A percentile compares a stretch with the other conserved stretches of the same genome.
Evolutionary conservation across 768 basidiomycete genomes (phyloP).

Genomic region (Aureoboletus auriporus): DNA sequence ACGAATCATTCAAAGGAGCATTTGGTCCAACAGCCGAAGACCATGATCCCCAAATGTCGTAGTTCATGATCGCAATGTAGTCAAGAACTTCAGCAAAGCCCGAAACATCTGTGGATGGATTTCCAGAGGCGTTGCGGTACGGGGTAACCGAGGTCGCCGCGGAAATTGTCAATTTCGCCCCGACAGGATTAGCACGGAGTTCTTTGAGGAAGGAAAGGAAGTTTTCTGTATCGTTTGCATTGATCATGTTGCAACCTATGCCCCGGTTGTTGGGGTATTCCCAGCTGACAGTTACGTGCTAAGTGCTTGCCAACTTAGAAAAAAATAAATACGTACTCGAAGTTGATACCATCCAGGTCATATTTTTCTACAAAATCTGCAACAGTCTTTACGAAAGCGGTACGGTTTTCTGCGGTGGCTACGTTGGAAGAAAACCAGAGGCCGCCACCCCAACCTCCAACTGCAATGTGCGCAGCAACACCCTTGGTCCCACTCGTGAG

Average conservation of each 20-base stretch:
- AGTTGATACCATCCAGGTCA: constrained; percentile 50
- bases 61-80: constrained; percentile 62
- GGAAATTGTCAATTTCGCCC: constrained; percentile 57
- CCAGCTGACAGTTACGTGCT: constrained; percentile 52
- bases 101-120: constrained; percentile 66
- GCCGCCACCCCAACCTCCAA: constrained; percentile 73
- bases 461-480: constrained; percentile 52
- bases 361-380: constrained; percentile 45
- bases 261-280: constrained; percentile 75
- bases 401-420: constrained; percentile 51
- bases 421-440: constrained; percentile 60
- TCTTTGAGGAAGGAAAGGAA: constrained; percentile 72
- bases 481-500: constrained; percentile 30
- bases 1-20: constrained; percentile 76
- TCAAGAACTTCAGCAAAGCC: constrained; percentile 69
- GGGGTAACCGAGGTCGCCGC: constrained; percentile 64
- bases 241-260: constrained; percentile 64
- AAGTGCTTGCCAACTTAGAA: background rate
- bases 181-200: constrained; percentile 52
- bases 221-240: constrained; percentile 61
- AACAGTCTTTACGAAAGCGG: constrained; percentile 59
- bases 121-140: constrained; percentile 56
- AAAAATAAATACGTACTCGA: constrained; percentile 19
- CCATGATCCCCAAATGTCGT: constrained; percentile 57
- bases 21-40: constrained; percentile 65